Base-by-base conservation (phyloP, 2,329 filamentous ascomycete genomes). In the Leptographium radiaticola region DNA sequence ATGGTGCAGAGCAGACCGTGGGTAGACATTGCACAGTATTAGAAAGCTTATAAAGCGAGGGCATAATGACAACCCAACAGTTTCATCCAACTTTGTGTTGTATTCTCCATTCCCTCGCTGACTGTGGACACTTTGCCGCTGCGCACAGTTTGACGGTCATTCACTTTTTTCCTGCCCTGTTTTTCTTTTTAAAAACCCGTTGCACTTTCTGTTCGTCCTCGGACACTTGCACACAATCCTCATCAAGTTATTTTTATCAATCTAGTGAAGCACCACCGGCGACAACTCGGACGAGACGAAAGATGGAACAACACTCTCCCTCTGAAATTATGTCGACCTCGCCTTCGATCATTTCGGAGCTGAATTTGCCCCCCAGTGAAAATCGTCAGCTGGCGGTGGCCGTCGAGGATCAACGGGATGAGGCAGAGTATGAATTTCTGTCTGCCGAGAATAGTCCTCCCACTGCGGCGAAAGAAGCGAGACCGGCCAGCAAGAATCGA, bases 1-100 rank as follows among this genome's bases (percentile, higher is more conserved):
- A 64, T 68, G 16, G 58, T 74, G 43, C 68, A 68, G 60, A 65
- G 58, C 33, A 68, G 66, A 57, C 61, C 55, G 31, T 76, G 72
- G 73, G 47, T 55, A 33, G 65, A 68, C n/a, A 30, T 64, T 39
- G 65, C 54, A 3, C 56, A 54, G 52, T 62, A 59, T 31, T 60
- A 54, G 42, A 13, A 11, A 30, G 31, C 13, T 18, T 18, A 34
- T 16, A 39, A 8, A 31, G 42, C 10, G 43, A 55, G 12, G 45
- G 39, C 15, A 53, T 46, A 53, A 53, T 45, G 50, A 31, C 47
- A 50, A 50, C 12, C 12, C 48, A 15, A 20, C 20, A 16, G 11
- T 13, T 44, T 44, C 20, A 44, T 25, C 42, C 3, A 11, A 15
- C 20, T 13, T 13, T 10, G 12, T 30, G 18, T n/a, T 1, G 18